Evolutionary conservation across 306 rosid species (phyloP).

Genomic region (Lagenaria siceraria): DNA sequence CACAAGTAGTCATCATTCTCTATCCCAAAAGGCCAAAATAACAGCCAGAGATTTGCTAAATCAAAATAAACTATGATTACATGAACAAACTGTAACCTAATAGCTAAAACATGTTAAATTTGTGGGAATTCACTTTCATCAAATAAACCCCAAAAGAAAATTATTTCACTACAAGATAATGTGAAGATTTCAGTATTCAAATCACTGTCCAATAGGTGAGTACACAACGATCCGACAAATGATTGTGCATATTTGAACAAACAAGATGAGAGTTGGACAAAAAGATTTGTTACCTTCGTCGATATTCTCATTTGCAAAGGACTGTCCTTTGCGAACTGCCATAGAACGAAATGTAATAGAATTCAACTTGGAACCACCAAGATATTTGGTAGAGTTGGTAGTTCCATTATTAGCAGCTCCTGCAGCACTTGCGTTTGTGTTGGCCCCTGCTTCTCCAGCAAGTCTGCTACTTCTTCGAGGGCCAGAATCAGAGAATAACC

Average conservation of each 20-base stretch:
- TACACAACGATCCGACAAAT: not conserved
- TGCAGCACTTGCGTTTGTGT: slow-evolving; percentile 43
- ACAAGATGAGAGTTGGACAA: not conserved
- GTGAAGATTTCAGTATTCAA: not conserved
- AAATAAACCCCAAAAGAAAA: not conserved
- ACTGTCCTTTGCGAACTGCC: slow-evolving; percentile 60
- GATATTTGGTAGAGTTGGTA: slow-evolving; percentile 60
- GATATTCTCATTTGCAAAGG: slow-evolving; percentile 76
- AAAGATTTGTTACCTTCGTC: slow-evolving; percentile 54
- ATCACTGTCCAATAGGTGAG: not conserved
- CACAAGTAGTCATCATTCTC: not conserved
- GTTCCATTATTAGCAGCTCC: slow-evolving; percentile 60
- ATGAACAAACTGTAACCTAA: not conserved
- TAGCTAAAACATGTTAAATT: not conserved
- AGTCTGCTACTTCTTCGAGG: slow-evolving; percentile 85
- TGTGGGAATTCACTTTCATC: not conserved
- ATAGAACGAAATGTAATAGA: slow-evolving; percentile 61
- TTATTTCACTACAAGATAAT: not conserved
- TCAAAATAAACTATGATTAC: not conserved
- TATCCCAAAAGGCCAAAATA: not conserved
- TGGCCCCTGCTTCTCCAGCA: slow-evolving; percentile 55
- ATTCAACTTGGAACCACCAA: slow-evolving; percentile 73
- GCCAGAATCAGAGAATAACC: slow-evolving; percentile 88
- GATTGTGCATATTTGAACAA: not conserved
- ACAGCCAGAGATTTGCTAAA: not conserved